Base-by-base conservation (phyloP, 495 filamentous ascomycete species). In the Penicillium alfredii region DNA sequence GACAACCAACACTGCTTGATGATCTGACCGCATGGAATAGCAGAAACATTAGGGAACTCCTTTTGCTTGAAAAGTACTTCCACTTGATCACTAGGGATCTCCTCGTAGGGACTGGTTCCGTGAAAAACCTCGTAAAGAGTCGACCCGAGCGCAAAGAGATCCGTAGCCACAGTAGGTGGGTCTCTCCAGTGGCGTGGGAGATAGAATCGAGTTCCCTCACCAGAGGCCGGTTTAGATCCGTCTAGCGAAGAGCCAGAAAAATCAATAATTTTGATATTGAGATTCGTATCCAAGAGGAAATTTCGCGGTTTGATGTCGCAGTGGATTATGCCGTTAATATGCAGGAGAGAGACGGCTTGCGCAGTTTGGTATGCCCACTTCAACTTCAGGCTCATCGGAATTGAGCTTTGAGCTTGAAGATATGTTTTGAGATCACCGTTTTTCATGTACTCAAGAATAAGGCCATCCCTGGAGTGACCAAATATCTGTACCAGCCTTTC, bases 401-500 rank as follows among this genome's bases (percentile, higher is more conserved):
- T 40, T 19, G 39, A 42, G 33, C 48, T 39, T 26, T 53, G 22
- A 6, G 33, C 23, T 18, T 39, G 28, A 19, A 61, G 41, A 42
- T 49, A 61, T 27, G 38, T 45, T 32, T 51, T 45, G n/a, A 58
- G 35, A 33, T 47, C 34, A 37, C 49, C 48, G 38, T 58, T 55
- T 50, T 45, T 36, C 55, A 61, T 61, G 31, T 50, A 56, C 26
- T 61, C 55, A 41, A 60, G 35, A 25, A 46, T 19, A 30, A 51
- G 38, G 16, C 38, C 38, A 30, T 51, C 46, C 22, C 24, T 34
- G 16, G 44, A 55, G 17, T 54, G 52, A 44, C 29, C 44, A 8
- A 55, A 30, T 27, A 55, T 33, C 38, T 43, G 44, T 18, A 55
- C 47, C 8, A 58, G 34, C 33, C 47, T 42, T 23, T 51, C 19